Evolutionary conservation across 177 flowering plant genomes (phyloP), one percentile per base, ranked within the genome.

Genomic region (Vitis hybrid): DNA sequence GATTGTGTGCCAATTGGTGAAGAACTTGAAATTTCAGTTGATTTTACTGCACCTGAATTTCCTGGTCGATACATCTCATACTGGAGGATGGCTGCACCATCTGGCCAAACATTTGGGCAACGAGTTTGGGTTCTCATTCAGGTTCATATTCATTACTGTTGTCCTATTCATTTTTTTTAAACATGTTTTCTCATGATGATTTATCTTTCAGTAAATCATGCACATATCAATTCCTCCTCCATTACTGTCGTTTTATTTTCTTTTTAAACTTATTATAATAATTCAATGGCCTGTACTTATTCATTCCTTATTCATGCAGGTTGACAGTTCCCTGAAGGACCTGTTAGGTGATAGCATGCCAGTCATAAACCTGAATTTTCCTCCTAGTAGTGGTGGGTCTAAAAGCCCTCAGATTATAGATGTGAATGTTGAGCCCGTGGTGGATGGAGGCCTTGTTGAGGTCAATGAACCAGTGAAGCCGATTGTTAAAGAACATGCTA

Each of bases 51-150:
- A 17, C 99, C 98, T 17, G 69, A 76, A 19, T 77, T 34, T 21
- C 90, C 93, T 60, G 99, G 99, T 56, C 83, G 86, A 13, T 91
- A 91, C 74, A 73, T 83, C 30, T 96, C 98, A 2, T 89, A 89
- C 72, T 96, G 97, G 97, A 90, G 86, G 79, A 74, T 96, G 95
- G 80, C 92, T 52, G 70, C 84, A 8, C 89, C 91, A 11, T 75
- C 89, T 64, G 93, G 97, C 26, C 78, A 76, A 9, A 80, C 76
- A 70, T 92, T 92, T 79, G 98, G 98, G 61, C 95, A 91, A 71
- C 91, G 95, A 26, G 87, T 96, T 64, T 96, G 99, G 99, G 97
- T 89, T 71, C 82, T 87, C 10, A 91, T 96, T 26, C 86, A 88
- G 91, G 98, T 94, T 11, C 14, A 19, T 19, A 10, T 1, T 14